Percentiles rank a stretch among this genome's conserved stretches.
Conservation (phyloP, 306 rosid species). For the Begonia peltatifolia region DNA sequence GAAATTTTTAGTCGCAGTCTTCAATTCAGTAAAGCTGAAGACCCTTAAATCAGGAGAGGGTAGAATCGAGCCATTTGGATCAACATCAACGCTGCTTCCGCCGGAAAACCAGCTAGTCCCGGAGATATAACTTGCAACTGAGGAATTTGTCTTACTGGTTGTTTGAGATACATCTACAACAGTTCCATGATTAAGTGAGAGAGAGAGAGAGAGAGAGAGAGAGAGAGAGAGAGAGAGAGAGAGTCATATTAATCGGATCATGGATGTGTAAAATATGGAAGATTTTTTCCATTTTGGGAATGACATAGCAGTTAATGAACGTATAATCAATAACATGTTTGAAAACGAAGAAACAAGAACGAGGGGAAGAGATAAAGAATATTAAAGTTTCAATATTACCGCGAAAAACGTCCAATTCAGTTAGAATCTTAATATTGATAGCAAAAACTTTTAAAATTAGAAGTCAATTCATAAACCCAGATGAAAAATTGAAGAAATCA, state of each 20-base stretch:
- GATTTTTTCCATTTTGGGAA: too few species aligned
- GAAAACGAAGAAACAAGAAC: too few species aligned
- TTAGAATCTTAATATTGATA: background rate
- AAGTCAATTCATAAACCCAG: background rate
- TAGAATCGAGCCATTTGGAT: slow-evolving; percentile 52
- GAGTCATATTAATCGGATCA: too few species aligned
- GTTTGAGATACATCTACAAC: slow-evolving; percentile 34
- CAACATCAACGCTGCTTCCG: slow-evolving; percentile 31
- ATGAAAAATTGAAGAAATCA: background rate
- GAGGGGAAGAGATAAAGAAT: too few species aligned
- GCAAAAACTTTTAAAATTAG: background rate
- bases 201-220: too few species aligned
- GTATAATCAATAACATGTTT: too few species aligned
- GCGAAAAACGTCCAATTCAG: too few species aligned
- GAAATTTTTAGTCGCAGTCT: slow-evolving; percentile 66
- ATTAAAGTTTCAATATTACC: too few species aligned
- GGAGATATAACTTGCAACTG: slow-evolving; percentile 34
- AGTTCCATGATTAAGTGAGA: slow-evolving; percentile 3
- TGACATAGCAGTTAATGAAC: too few species aligned
- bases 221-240: too few species aligned
- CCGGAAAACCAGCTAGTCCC: slow-evolving; percentile 49
- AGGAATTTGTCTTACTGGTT: slow-evolving; percentile 38
- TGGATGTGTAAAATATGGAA: too few species aligned
- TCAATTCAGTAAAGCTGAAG: slow-evolving; percentile 61
- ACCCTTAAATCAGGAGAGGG: slow-evolving; percentile 56